Percentiles rank a stretch among this genome's conserved stretches.
These are phyloP conservation scores for Suhomyces chickasaworum DNA, from an alignment of 1,139 yeast species.

Conservation along the genomic window DNA sequence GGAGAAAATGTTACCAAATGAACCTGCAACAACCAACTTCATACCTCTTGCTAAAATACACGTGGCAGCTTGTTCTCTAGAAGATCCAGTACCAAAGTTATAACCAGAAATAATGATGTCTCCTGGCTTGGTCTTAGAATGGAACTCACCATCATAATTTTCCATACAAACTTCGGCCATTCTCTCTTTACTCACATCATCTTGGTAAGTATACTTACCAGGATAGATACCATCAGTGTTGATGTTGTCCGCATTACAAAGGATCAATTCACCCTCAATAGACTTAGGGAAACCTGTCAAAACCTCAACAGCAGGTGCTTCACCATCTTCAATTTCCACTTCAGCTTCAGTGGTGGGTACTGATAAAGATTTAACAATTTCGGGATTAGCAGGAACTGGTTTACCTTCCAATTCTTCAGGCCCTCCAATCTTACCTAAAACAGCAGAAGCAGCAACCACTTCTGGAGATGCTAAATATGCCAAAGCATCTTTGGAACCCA, in stretches of 20 bases:
- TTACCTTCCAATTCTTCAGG: slow-evolving; percentile 80
- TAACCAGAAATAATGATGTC: slow-evolving; percentile 91
- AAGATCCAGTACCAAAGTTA: slow-evolving; percentile 97
- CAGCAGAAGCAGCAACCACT: slow-evolving; percentile 97
- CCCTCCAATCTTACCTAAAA: slow-evolving; percentile 87
- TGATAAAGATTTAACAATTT: slow-evolving; percentile 51
- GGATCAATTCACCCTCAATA: slow-evolving; percentile 85
- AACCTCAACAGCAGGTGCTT: slow-evolving; percentile 60
- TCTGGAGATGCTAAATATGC: slow-evolving; percentile 98
- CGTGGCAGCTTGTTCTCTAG: slow-evolving; percentile 99
- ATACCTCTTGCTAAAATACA: slow-evolving; percentile 93
- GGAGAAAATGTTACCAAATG: slow-evolving; percentile 94
- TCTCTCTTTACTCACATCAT: slow-evolving; percentile 87
- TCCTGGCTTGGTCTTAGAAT: slow-evolving; percentile 75
- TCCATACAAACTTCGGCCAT: slow-evolving; percentile 99
- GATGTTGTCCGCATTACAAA: slow-evolving; percentile 96
- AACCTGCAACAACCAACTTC: slow-evolving; percentile 91
- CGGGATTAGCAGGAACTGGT: slow-evolving; percentile 47
- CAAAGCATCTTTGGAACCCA: slow-evolving; percentile 96
- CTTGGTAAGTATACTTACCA: slow-evolving; percentile 98
- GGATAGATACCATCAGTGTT: slow-evolving; percentile 99
- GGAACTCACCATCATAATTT: slow-evolving; percentile 90
- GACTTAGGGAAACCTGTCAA: slow-evolving; percentile 87
- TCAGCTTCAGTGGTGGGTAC: slow-evolving; percentile 26
- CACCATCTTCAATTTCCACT: slow-evolving; percentile 25